These are phyloP conservation scores for Ganoderma lingzhi DNA, from an alignment of 1,284 basidiomycete genomes.

Conservation along the genomic window DNA sequence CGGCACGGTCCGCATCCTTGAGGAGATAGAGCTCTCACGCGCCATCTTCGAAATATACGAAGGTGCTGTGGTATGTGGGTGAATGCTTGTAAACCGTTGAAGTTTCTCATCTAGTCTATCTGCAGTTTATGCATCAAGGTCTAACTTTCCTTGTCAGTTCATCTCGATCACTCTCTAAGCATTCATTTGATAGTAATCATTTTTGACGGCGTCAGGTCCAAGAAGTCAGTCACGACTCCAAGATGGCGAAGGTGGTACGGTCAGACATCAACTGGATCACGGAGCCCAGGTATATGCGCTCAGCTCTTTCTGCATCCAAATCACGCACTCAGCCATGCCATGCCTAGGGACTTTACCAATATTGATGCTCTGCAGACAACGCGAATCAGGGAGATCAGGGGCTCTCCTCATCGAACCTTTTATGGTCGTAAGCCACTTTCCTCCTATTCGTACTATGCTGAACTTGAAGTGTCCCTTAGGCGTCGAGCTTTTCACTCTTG, in stretches of 20 bases:
- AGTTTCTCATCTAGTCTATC: slow-evolving; percentile 2
- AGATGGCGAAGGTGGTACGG: slow-evolving; percentile 73
- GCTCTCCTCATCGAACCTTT: slow-evolving; percentile 66
- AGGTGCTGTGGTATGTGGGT: slow-evolving; percentile 70
- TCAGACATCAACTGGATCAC: slow-evolving; percentile 89
- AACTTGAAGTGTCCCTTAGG: slow-evolving; percentile 46
- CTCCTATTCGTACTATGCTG: not conserved
- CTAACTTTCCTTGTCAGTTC: slow-evolving; percentile 70
- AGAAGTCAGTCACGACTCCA: slow-evolving; percentile 85
- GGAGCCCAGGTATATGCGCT: slow-evolving; percentile 66
- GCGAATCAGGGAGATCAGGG: slow-evolving; percentile 76
- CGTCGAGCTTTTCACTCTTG: slow-evolving; percentile 74
- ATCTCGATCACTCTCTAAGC: slow-evolving; percentile 12
- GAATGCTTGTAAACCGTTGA: not conserved
- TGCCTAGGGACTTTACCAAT: slow-evolving; percentile 75
- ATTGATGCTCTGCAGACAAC: slow-evolving; percentile 83
- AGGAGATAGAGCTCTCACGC: slow-evolving; percentile 88
- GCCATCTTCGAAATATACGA: slow-evolving; percentile 89
- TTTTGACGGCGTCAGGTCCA: slow-evolving; percentile 60
- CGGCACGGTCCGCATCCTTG: slow-evolving; percentile 64
- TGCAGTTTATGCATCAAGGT: slow-evolving; percentile 85
- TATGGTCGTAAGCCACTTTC: slow-evolving; percentile 69
- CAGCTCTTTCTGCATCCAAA: slow-evolving; percentile 8
- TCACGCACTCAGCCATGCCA: slow-evolving; percentile 9
- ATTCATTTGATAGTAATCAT: slow-evolving; percentile 13